phyloP scores from a whole-genome alignment of 148 eudicot species.

The Rhododendron kiyosumense region DNA sequence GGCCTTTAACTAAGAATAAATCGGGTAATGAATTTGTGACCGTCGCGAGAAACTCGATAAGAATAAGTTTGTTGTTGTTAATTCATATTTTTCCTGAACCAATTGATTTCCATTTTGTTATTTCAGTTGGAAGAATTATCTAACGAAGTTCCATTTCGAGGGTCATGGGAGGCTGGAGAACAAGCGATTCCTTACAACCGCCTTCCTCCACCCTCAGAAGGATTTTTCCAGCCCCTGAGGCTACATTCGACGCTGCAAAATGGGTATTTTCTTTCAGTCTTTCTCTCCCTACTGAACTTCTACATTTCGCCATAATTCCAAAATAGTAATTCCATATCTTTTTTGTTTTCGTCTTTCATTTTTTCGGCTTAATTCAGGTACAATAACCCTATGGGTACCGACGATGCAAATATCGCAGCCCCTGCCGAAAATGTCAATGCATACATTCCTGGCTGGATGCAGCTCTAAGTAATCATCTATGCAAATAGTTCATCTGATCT shows the following conservation, averaged over 20 bases:
- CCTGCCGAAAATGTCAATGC: slow-evolving; percentile 31
- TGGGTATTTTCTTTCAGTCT: slow-evolving; percentile 23
- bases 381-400: slow-evolving; percentile 20
- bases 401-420: slow-evolving; percentile 26
- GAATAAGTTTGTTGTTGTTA: neutral
- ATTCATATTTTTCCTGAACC: neutral
- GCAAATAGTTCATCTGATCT: neutral
- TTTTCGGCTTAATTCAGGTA: slow-evolving; percentile 20
- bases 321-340: neutral
- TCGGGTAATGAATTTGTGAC: neutral
- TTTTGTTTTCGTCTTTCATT: neutral
- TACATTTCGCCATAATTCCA: neutral
- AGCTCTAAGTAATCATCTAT: slow-evolving; percentile 19
- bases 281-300: neutral
- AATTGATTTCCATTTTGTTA: neutral
- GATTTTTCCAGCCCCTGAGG: slow-evolving; percentile 45
- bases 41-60: neutral
- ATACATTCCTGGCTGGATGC: slow-evolving; percentile 48
- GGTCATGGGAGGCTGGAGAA: slow-evolving; percentile 45
- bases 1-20: neutral
- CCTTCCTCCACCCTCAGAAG: slow-evolving; percentile 36
- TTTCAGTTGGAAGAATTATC: slow-evolving; percentile 46
- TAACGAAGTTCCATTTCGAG: slow-evolving; percentile 22
- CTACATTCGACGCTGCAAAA: slow-evolving; percentile 29
- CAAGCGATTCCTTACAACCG: slow-evolving; percentile 30